phyloP scores from a whole-genome alignment of 2,329 filamentous ascomycete species.

The Epichloe glyceriae region DNA sequence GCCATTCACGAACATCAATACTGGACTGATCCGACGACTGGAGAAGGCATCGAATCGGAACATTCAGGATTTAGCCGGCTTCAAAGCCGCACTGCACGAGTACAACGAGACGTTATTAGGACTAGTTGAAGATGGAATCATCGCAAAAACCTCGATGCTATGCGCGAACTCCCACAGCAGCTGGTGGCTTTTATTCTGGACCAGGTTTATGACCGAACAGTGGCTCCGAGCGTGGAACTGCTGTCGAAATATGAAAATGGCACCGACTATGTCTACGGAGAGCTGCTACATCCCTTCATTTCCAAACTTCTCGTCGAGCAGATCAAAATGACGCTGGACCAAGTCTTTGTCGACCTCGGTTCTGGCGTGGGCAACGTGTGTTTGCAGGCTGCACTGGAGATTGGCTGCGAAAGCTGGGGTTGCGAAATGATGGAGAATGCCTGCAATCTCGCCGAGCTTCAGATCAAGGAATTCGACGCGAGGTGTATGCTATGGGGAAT shows the following conservation, averaged over 20 bases:
- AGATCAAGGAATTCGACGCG: conserved; percentile 72
- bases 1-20: conserved; percentile 57
- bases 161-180: conserved; percentile 55
- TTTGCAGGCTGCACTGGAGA: conserved; percentile 82
- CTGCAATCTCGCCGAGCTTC: conserved; percentile 66
- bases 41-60: conserved; percentile 59
- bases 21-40: conserved; percentile 63
- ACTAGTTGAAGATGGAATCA: conserved; percentile 55
- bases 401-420: conserved; percentile 89
- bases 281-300: conserved; percentile 75
- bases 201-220: conserved; percentile 84
- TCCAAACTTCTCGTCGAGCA: conserved; percentile 67
- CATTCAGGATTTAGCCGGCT: conserved; percentile 51
- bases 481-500: conserved; percentile 85
- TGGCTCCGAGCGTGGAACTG: conserved; percentile 75
- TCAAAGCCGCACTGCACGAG: conserved; percentile 56
- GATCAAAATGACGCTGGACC: conserved; percentile 63
- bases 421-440: conserved; percentile 94
- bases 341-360: conserved; percentile 87
- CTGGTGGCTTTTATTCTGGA: conserved; percentile 70
- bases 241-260: conserved; percentile 80
- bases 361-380: conserved; percentile 95
- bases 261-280: conserved; percentile 88
- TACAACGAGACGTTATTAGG: conserved; percentile 63
- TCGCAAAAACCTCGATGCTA: conserved; percentile 58